phyloP scores from a whole-genome alignment of 2,329 filamentous ascomycete species.

The Botrytis byssoidea region DNA sequence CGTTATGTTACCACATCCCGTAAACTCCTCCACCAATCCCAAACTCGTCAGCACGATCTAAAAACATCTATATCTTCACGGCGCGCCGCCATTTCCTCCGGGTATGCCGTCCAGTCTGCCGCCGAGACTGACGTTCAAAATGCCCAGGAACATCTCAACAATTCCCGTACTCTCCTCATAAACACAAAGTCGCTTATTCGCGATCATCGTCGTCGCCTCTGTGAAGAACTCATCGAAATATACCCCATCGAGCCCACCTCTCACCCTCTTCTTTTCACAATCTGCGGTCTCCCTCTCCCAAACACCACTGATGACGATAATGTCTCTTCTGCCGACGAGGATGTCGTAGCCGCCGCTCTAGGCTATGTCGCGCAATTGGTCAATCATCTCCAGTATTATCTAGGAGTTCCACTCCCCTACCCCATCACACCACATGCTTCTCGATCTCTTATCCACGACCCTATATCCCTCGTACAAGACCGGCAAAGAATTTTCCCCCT shows the following conservation, averaged over 20 bases:
- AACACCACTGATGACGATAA: slow-evolving; percentile 73
- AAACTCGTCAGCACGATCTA: slow-evolving; percentile 65
- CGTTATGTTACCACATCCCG: slow-evolving; percentile 62
- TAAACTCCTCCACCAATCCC: slow-evolving; percentile 61
- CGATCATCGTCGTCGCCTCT: slow-evolving; percentile 85
- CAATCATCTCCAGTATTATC: slow-evolving; percentile 76
- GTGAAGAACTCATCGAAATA: slow-evolving; percentile 74
- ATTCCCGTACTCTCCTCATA: slow-evolving; percentile 54
- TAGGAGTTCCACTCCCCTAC: slow-evolving; percentile 77
- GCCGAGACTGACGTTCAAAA: slow-evolving; percentile 61
- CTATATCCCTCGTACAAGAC: slow-evolving; percentile 57
- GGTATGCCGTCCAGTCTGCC: slow-evolving; percentile 57
- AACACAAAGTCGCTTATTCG: slow-evolving; percentile 65
- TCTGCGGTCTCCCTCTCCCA: slow-evolving; percentile 73
- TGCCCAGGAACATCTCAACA: slow-evolving; percentile 57
- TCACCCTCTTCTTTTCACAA: slow-evolving; percentile 75
- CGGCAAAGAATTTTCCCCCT: slow-evolving; percentile 72
- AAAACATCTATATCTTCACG: slow-evolving; percentile 63
- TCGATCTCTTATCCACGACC: slow-evolving; percentile 71
- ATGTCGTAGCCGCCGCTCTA: slow-evolving; percentile 75
- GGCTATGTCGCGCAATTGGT: slow-evolving; percentile 77
- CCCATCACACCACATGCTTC: slow-evolving; percentile 71
- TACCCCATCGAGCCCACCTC: slow-evolving; percentile 73
- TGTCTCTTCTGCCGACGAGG: slow-evolving; percentile 51
- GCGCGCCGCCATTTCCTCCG: slow-evolving; percentile 64